Conservation (phyloP, 2,329 filamentous ascomycete genomes). For the Chaetoscypha palmicola region DNA sequence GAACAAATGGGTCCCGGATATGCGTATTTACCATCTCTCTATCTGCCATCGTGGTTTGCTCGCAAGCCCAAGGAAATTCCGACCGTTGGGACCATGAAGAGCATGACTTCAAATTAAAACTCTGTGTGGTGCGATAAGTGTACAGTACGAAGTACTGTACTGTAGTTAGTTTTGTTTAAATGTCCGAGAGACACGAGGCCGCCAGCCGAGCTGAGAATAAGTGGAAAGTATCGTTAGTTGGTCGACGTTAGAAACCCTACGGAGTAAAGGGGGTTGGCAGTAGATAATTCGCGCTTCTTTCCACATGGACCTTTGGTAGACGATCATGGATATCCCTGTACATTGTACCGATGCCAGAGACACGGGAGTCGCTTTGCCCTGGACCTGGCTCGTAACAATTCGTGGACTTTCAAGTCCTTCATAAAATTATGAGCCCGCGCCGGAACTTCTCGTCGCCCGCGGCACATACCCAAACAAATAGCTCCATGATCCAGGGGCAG, state of each 20-base stretch:
- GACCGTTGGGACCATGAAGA: too few relatives aligned
- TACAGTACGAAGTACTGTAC: background rate
- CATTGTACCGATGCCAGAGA: conserved; percentile 7
- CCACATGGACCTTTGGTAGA: background rate
- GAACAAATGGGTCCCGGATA: too few relatives aligned
- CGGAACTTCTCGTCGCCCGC: too few relatives aligned
- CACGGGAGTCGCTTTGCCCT: conserved; percentile 6
- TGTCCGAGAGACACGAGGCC: conserved; percentile 6
- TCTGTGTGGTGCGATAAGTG: conserved; percentile 2
- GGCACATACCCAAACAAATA: too few relatives aligned
- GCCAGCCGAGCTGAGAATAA: background rate
- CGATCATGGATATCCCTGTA: conserved; percentile 7
- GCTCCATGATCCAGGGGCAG: too few relatives aligned
- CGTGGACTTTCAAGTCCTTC: background rate
- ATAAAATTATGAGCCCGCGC: background rate
- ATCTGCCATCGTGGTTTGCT: too few relatives aligned
- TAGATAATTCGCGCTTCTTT: too few relatives aligned
- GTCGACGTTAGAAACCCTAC: too few relatives aligned
- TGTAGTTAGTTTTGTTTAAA: conserved; percentile 1
- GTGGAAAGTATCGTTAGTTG: background rate
- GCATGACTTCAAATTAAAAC: too few relatives aligned
- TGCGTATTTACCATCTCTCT: too few relatives aligned
- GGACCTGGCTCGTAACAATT: background rate
- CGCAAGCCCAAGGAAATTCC: too few relatives aligned
- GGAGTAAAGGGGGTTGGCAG: too few relatives aligned